Percentiles rank a stretch among this genome's conserved stretches.
phyloP scores from a whole-genome alignment of 2,329 filamentous ascomycete genomes.

The Lasiodiplodia theobromae region DNA sequence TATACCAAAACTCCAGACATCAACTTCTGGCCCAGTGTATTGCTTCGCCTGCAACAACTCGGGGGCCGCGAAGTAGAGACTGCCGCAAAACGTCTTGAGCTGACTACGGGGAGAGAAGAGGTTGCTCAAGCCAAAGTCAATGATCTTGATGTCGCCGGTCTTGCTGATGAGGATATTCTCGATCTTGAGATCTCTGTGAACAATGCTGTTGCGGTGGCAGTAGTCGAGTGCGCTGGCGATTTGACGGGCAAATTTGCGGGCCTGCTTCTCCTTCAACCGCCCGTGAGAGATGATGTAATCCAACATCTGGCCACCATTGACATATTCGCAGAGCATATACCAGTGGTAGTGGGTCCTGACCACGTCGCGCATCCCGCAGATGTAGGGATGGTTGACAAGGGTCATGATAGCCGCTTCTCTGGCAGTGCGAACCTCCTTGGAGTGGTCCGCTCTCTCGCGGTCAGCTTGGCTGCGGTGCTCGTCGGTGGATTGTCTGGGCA shows the following conservation, averaged over 20 bases:
- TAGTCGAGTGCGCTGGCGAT: slow-evolving; percentile 97
- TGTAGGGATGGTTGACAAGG: slow-evolving; percentile 91
- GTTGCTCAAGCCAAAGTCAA: slow-evolving; percentile 97
- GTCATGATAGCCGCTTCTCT: slow-evolving; percentile 96
- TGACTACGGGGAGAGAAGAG: slow-evolving; percentile 85
- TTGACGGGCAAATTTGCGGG: slow-evolving; percentile 95
- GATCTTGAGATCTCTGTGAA: slow-evolving; percentile 96
- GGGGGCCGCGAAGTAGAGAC: slow-evolving; percentile 95
- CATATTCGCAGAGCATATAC: slow-evolving; percentile 99
- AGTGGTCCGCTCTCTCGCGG: slow-evolving; percentile 90
- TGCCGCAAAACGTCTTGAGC: slow-evolving; percentile 96
- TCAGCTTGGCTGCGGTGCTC: slow-evolving; percentile 76
- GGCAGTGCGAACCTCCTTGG: slow-evolving; percentile 93
- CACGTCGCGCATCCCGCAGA: slow-evolving; percentile 94
- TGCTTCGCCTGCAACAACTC: slow-evolving; percentile 92
- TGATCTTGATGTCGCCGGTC: slow-evolving; percentile 98
- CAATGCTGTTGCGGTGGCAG: slow-evolving; percentile 97
- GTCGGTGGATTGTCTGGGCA: slow-evolving; percentile 87
- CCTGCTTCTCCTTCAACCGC: slow-evolving; percentile 96
- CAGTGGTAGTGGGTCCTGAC: slow-evolving; percentile 97
- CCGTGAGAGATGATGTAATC: slow-evolving; percentile 99
- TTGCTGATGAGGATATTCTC: slow-evolving; percentile 99
- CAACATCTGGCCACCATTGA: slow-evolving; percentile 98
- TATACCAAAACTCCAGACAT: slow-evolving; percentile 98
- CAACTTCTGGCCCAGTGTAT: slow-evolving; percentile 95